These are phyloP conservation scores for Niebla homalea DNA, from an alignment of 495 filamentous ascomycete genomes.

Conservation along the genomic window DNA sequence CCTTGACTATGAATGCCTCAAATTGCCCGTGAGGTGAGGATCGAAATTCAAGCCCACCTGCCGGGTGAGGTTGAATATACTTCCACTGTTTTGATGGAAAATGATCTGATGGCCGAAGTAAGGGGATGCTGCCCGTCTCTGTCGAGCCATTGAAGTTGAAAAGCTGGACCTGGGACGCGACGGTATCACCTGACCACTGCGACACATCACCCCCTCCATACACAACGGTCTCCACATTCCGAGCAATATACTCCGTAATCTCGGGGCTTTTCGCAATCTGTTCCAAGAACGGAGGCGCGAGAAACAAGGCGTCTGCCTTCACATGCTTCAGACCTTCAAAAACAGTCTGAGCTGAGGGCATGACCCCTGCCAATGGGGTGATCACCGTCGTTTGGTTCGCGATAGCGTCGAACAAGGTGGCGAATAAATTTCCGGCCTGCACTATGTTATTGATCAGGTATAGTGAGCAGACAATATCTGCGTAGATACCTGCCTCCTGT, in stretches of 20 bases:
- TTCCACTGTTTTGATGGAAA: conserved; percentile 32
- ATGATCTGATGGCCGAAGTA: conserved; percentile 4
- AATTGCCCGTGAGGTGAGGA: conserved; percentile 28
- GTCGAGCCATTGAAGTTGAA: conserved; percentile 21
- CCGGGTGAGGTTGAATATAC: conserved; percentile 33
- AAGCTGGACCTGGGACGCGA: conserved; percentile 21
- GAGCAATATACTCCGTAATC: conserved; percentile 22
- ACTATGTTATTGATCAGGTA: too few species aligned
- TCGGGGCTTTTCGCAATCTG: conserved; percentile 22
- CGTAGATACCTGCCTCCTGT: neutral
- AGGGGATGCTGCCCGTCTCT: conserved; percentile 28
- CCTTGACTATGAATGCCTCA: conserved; percentile 35
- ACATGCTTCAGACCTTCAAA: conserved; percentile 4
- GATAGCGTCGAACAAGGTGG: conserved; percentile 15
- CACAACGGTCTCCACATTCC: conserved; percentile 17
- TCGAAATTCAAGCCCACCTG: conserved; percentile 19
- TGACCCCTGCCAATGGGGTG: conserved; percentile 16
- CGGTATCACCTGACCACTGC: conserved; percentile 21
- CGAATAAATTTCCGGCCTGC: conserved; percentile 23
- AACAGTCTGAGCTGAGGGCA: conserved; percentile 23
- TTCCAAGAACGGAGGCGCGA: conserved; percentile 19
- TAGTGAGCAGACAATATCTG: neutral
- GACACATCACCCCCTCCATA: conserved; percentile 25
- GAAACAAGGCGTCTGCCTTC: neutral
- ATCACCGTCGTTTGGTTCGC: conserved; percentile 19